These are phyloP conservation scores for Ophiosphaerella herpotricha DNA, from an alignment of 2,329 filamentous ascomycete species.

Conservation along the genomic window DNA sequence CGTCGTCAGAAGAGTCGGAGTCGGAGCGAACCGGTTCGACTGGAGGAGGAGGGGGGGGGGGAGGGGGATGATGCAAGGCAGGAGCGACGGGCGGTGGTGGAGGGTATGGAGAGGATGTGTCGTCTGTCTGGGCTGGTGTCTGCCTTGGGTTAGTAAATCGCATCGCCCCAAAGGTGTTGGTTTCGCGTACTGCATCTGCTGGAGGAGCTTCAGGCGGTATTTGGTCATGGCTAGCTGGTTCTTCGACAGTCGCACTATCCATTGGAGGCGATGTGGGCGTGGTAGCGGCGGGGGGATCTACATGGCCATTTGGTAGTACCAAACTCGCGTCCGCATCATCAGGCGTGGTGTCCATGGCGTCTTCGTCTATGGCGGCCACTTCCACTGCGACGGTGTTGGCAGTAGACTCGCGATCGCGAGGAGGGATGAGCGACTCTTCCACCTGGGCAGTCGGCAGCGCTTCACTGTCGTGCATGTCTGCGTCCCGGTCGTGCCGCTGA, in stretches of 20 bases:
- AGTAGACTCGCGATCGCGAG: conserved; percentile 13
- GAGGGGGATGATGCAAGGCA: conserved; percentile 30
- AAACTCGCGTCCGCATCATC: conserved; percentile 38
- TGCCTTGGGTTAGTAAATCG: conserved; percentile 16
- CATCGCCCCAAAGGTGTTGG: neutral
- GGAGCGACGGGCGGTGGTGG: conserved; percentile 30
- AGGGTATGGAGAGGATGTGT: conserved; percentile 14
- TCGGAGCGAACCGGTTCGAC: conserved; percentile 36
- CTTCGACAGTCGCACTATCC: conserved; percentile 12
- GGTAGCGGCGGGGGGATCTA: conserved; percentile 15
- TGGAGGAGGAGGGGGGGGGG: conserved; percentile 40
- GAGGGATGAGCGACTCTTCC: conserved; percentile 1
- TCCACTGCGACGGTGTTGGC: conserved; percentile 30
- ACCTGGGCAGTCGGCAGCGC: conserved; percentile 21
- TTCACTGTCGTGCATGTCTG: conserved; percentile 40
- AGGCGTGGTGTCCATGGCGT: conserved; percentile 47
- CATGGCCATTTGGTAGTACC: conserved; percentile 28
- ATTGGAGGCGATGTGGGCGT: conserved; percentile 20
- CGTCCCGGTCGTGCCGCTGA: conserved; percentile 45
- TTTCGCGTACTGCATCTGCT: conserved; percentile 20
- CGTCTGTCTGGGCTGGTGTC: conserved; percentile 14
- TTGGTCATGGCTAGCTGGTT: conserved; percentile 12
- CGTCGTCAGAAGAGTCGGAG: conserved; percentile 41
- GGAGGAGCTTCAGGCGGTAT: conserved; percentile 3
- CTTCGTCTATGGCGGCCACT: conserved; percentile 38